A percentile compares a stretch with the other conserved stretches of the same genome.
phyloP scores from a whole-genome alignment of 208 protist genomes.

The Leishmania lainsoni region DNA sequence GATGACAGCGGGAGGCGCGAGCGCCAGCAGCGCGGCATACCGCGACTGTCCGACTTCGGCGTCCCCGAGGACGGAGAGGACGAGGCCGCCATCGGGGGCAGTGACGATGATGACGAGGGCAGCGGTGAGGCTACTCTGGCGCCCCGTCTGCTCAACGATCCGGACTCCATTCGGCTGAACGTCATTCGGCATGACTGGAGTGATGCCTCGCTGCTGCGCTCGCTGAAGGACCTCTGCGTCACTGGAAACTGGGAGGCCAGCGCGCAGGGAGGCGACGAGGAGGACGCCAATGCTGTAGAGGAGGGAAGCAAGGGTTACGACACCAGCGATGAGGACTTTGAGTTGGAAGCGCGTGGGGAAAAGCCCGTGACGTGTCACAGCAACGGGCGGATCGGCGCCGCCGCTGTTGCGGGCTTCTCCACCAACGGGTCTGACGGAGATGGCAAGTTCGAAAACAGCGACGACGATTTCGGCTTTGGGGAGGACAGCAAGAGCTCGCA shows the following conservation, averaged over 20 bases:
- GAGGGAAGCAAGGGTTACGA: slow-evolving; percentile 81
- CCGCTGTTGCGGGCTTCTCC: slow-evolving; percentile 3
- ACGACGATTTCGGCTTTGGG: slow-evolving; percentile 17
- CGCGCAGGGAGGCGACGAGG: slow-evolving; percentile 39
- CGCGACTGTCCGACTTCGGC: slow-evolving; percentile 32
- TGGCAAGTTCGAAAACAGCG: slow-evolving; percentile 43
- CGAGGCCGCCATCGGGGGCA: slow-evolving; percentile 37
- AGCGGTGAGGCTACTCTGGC: slow-evolving; percentile 38
- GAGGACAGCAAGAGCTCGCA: neutral
- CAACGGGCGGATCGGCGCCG: neutral
- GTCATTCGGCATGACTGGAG: slow-evolving; percentile 62
- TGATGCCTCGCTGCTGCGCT: slow-evolving; percentile 47
- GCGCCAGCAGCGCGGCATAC: neutral
- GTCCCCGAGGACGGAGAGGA: slow-evolving; percentile 25
- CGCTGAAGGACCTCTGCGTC: slow-evolving; percentile 94
- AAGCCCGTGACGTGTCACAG: slow-evolving; percentile 32
- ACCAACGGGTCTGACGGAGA: slow-evolving; percentile 20
- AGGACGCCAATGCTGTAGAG: slow-evolving; percentile 43
- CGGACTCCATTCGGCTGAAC: slow-evolving; percentile 64
- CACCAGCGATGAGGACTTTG: slow-evolving; percentile 87
- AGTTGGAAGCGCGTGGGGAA: slow-evolving; percentile 65
- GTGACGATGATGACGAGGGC: slow-evolving; percentile 39
- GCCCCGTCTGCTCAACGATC: slow-evolving; percentile 65
- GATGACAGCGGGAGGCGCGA: slow-evolving; percentile 14
- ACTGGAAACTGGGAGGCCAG: slow-evolving; percentile 93